phyloP scores from a whole-genome alignment of 208 protist species.

The Wallacemonas sp. region DNA sequence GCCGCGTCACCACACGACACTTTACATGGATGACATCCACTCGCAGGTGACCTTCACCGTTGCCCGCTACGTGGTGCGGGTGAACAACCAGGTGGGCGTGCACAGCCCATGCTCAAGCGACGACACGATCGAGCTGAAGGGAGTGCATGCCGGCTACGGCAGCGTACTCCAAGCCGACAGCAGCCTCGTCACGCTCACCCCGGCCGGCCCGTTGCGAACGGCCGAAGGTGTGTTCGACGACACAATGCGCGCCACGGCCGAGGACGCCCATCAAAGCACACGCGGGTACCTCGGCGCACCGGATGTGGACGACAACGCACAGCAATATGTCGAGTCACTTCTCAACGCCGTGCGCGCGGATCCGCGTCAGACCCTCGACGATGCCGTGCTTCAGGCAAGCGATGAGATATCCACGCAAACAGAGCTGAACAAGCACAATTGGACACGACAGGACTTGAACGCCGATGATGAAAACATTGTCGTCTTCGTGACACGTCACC shows the following conservation, averaged over 20 bases:
- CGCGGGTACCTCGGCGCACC: constrained; percentile 12
- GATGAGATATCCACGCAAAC: constrained; percentile 27
- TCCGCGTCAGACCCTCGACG: constrained; percentile 53
- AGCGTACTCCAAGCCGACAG: constrained; percentile 43
- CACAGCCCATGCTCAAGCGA: constrained; percentile 69
- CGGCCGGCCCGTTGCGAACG: constrained; percentile 40
- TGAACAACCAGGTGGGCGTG: constrained; percentile 76
- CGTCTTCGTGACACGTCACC: constrained; percentile 56
- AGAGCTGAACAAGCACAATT: constrained; percentile 43
- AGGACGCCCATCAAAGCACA: too few species aligned
- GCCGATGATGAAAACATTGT: constrained; percentile 77
- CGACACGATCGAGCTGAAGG: constrained; percentile 49
- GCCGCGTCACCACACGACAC: constrained; percentile 54
- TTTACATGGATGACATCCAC: constrained; percentile 46
- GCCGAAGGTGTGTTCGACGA: constrained; percentile 20
- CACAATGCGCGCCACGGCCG: neutral
- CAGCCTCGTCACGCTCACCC: constrained; percentile 51
- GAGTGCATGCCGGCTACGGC: constrained; percentile 27
- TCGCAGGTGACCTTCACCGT: constrained; percentile 49
- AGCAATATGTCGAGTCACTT: constrained; percentile 6
- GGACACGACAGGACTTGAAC: constrained; percentile 69
- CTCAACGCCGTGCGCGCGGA: constrained; percentile 43
- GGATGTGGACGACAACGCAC: constrained; percentile 9
- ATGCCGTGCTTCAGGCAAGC: constrained; percentile 49
- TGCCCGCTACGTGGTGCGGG: constrained; percentile 54